Percentiles rank a stretch among this genome's conserved stretches.
These are phyloP conservation scores for Cavenderia fasciculata DNA, from an alignment of 78 protist genomes.

Conservation along the genomic window DNA sequence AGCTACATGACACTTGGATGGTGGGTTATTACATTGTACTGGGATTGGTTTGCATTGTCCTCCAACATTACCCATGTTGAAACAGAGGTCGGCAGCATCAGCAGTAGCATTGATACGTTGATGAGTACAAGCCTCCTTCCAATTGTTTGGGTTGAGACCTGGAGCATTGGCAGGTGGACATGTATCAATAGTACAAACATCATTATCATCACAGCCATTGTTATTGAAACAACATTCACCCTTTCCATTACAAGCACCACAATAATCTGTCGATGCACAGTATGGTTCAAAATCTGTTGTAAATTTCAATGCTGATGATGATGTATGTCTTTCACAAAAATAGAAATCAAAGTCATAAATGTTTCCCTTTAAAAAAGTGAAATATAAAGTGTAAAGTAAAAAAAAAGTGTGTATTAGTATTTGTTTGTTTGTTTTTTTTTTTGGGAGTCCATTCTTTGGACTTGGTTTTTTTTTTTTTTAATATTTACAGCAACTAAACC, in stretches of 20 bases:
- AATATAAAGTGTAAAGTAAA: too few species aligned
- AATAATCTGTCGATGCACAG: constrained; percentile 39
- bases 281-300: constrained; percentile 38
- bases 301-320: constrained; percentile 29
- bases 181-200: constrained; percentile 13
- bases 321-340: constrained; percentile 79
- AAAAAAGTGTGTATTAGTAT: too few species aligned
- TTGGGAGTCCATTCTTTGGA: too few species aligned
- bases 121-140: background rate
- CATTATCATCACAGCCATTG: background rate
- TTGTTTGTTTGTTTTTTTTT: too few species aligned
- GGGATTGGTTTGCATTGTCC: background rate
- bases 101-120: background rate
- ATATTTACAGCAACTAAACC: background rate
- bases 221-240: constrained; percentile 3
- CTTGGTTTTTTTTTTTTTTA: background rate
- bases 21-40: too few species aligned
- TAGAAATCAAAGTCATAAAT: constrained; percentile 55
- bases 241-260: constrained; percentile 70
- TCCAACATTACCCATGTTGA: background rate
- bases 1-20: too few species aligned
- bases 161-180: background rate
- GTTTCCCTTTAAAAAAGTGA: background rate
- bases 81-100: background rate
- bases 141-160: background rate